Base-by-base conservation (phyloP, 2,329 filamentous ascomycete genomes). In the Aspergillus bombycis region DNA sequence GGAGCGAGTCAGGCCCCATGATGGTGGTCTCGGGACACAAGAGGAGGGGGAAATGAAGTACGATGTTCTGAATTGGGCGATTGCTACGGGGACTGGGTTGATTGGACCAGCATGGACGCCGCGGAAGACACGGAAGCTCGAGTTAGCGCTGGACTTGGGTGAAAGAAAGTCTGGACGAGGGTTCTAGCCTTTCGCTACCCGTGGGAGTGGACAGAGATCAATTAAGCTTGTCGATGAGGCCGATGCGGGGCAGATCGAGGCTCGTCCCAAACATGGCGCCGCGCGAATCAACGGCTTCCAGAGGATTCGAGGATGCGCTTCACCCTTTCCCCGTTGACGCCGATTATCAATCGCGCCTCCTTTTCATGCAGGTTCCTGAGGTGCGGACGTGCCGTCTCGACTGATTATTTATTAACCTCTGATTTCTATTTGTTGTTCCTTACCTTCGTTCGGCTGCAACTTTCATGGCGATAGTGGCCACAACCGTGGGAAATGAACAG, bases 241-340 rank as follows among this genome's bases (percentile, higher is more conserved):
- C 63, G 61, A 67, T 66, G 68, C 68, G 67, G 68, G 68, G 67
- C 68, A 62, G 66, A 67, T 69, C 67, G 65, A 68, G 66, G 64
- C 62, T 70, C 63, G 65, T 67, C 57, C 36, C 62, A 58, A 60
- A 62, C 21, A 54, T 36, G 30, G 43, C 41, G 48, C 56, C 58
- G 65, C 63, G 61, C 58, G 65, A 63, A 68, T 68, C 62, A 65
- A 63, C 53, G 54, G 36, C 62, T 50, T 43, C 36, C 23, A n/a
- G 34, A 45, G 48, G 41, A 60, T 63, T 62, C 65, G 62, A 62
- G 61, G 65, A 63, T 58, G 48, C 60, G 48, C 56, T 58, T 52
- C 67, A 64, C 41, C 55, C 41, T 66, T 66, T 59, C 60, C 54
- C 64, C 45, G 57, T 63, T 67, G 65, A 53, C 62, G 57, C 55